Evolutionary conservation across 2,329 filamentous ascomycete genomes (phyloP).

Genomic region (Stemphylium vesicarium): DNA sequence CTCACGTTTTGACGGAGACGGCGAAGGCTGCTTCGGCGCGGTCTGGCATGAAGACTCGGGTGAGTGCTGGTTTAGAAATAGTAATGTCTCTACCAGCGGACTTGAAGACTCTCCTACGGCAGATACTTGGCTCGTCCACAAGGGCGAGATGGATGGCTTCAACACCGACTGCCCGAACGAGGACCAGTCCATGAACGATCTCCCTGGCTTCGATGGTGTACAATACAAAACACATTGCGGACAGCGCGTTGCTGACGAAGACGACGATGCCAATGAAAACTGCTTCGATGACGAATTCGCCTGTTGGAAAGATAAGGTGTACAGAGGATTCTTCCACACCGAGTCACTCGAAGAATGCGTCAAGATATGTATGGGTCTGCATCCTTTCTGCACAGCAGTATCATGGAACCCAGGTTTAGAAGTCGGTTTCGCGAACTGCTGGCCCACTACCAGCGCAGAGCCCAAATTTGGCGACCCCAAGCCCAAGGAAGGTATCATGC

Average conservation of each 20-base stretch:
- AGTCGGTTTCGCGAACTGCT: conserved; percentile 45
- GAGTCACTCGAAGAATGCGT: conserved; percentile 37
- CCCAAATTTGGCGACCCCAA: conserved; percentile 15
- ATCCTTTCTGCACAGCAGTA: conserved; percentile 40
- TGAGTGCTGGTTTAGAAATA: conserved; percentile 40
- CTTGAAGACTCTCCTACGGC: conserved; percentile 17
- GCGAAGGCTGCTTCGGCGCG: conserved; percentile 41
- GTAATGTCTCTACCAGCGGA: conserved; percentile 20
- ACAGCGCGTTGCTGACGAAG: conserved; percentile 24
- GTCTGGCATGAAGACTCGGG: conserved; percentile 28
- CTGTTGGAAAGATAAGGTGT: conserved; percentile 18
- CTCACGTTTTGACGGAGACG: conserved; percentile 38
- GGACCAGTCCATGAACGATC: conserved; percentile 30
- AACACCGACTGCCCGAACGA: conserved; percentile 29
- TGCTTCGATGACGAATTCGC: conserved; percentile 29
- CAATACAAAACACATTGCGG: conserved; percentile 40
- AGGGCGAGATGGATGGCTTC: conserved; percentile 23
- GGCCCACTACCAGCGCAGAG: conserved; percentile 31
- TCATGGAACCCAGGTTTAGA: conserved; percentile 36
- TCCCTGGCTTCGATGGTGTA: conserved; percentile 30
- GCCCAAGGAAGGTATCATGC: conserved; percentile 22
- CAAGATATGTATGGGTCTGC: conserved; percentile 32
- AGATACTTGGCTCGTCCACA: conserved; percentile 30
- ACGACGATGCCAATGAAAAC: conserved; percentile 13
- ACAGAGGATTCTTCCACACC: conserved; percentile 37